Percentiles rank a stretch among this genome's conserved stretches.
phyloP scores from a whole-genome alignment of 148 eudicot species.

The Chenopodium album region DNA sequence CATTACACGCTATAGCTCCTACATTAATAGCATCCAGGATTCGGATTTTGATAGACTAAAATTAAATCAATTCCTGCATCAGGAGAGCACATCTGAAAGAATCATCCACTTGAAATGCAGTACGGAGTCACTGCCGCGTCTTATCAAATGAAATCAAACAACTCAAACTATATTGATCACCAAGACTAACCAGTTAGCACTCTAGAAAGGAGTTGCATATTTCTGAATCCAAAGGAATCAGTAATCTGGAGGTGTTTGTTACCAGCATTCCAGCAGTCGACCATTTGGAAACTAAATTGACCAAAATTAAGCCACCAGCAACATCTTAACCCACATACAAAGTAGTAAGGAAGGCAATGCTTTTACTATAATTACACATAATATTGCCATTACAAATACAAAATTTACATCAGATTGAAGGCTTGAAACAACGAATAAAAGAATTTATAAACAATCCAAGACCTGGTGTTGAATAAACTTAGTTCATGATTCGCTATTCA shows the following conservation, averaged over 20 bases:
- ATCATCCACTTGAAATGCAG: neutral
- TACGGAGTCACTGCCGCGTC: neutral
- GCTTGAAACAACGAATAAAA: neutral
- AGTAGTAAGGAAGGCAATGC: neutral
- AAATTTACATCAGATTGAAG: neutral
- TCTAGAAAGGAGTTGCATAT: neutral
- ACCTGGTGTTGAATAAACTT: neutral
- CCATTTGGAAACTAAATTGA: neutral
- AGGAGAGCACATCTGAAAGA: neutral
- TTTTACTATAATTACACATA: neutral
- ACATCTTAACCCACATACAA: neutral
- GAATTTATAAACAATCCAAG: neutral
- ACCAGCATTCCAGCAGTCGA: neutral
- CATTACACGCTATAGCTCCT: too few relatives aligned
- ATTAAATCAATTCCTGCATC: too few relatives aligned
- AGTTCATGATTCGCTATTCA: neutral
- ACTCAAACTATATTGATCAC: neutral
- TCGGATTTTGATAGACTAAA: too few relatives aligned
- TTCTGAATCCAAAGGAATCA: neutral
- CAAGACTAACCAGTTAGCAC: neutral
- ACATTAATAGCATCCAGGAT: too few relatives aligned
- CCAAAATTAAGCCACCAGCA: too few relatives aligned
- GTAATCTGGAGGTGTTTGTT: neutral
- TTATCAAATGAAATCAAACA: neutral
- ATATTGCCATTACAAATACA: neutral